Evolutionary conservation across 2,329 filamentous ascomycete genomes (phyloP).

Genomic region (Monosporascus ibericus): DNA sequence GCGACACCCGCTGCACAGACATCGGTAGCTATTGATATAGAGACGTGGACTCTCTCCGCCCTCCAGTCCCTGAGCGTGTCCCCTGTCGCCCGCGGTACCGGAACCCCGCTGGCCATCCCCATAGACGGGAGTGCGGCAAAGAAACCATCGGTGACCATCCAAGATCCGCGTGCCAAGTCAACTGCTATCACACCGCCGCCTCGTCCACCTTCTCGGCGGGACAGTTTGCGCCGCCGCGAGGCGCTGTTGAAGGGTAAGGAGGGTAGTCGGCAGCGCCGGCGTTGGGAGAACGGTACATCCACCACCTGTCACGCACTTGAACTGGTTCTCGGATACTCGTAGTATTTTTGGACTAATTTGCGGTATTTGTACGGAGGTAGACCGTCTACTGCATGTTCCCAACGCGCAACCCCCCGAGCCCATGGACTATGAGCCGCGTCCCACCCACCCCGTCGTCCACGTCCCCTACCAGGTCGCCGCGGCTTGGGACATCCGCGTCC

Average conservation of each 20-base stretch:
- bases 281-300: constrained; percentile 86
- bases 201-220: constrained; percentile 44
- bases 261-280: constrained; percentile 74
- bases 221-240: constrained; percentile 59
- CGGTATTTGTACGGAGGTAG: constrained; percentile 38
- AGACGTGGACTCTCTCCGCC: constrained; percentile 59
- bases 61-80: constrained; percentile 51
- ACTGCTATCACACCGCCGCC: constrained; percentile 28
- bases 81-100: constrained; percentile 51
- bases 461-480: constrained; percentile 84
- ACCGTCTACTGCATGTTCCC: constrained; percentile 80
- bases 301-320: constrained; percentile 2
- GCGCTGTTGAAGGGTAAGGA: constrained; percentile 83
- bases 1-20: constrained; percentile 19
- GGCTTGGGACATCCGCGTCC: constrained; percentile 37
- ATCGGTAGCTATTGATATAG: constrained; percentile 48
- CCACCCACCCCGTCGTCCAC: constrained; percentile 70
- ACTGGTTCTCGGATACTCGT: not conserved
- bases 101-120: constrained; percentile 65
- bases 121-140: constrained; percentile 52
- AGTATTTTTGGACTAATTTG: not conserved
- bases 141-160: constrained; percentile 22
- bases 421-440: constrained; percentile 74
- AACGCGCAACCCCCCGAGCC: constrained; percentile 77
- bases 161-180: constrained; percentile 18